These are phyloP conservation scores for Cryptosporidium ubiquitum DNA, from an alignment of 169 alveolate genomes.

Conservation along the genomic window DNA sequence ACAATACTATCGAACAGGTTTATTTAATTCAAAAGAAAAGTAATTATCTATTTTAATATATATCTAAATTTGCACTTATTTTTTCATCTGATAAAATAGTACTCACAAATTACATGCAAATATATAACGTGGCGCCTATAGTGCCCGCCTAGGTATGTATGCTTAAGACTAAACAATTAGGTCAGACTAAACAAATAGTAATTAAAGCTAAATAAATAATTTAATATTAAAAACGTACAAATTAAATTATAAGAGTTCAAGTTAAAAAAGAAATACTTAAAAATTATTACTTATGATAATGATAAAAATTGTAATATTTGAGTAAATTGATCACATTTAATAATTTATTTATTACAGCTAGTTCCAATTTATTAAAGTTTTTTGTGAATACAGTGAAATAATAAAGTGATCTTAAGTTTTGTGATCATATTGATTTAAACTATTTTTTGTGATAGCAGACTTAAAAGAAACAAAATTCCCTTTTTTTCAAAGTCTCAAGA, in stretches of 20 bases:
- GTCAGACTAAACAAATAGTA: not conserved
- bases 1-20: not conserved
- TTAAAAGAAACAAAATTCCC: not conserved
- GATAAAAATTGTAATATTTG: not conserved
- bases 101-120: constrained; percentile 4
- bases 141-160: constrained; percentile 20
- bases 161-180: not conserved
- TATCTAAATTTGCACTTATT: no score
- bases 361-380: not conserved
- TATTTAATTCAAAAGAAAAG: no score
- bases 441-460: not conserved
- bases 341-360: not conserved
- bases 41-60: no score
- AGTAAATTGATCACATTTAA: not conserved
- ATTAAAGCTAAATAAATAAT: not conserved
- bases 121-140: not conserved
- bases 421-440: not conserved
- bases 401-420: not conserved
- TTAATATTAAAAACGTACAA: not conserved
- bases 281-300: not conserved
- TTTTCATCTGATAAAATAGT: not conserved
- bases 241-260: not conserved
- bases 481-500: not conserved
- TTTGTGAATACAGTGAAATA: not conserved
- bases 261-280: not conserved